phyloP scores from a whole-genome alignment of 2,329 filamentous ascomycete species.

The Ramularia endophylla region DNA sequence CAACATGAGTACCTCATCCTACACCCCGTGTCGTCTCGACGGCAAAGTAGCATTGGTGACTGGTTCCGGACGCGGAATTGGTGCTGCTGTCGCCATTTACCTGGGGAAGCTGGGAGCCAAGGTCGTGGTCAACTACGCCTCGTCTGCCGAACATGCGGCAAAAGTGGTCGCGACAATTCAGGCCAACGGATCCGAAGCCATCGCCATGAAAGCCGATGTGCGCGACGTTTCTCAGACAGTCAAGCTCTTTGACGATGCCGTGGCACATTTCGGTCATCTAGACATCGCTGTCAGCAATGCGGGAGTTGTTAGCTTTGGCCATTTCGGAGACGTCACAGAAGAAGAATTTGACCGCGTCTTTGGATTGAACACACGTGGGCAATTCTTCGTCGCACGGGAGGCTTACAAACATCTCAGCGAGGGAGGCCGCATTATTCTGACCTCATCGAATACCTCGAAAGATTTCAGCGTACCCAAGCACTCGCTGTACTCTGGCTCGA shows the following conservation, averaged over 20 bases:
- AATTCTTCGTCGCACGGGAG: conserved; percentile 57
- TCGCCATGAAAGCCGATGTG: conserved; percentile 61
- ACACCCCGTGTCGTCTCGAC: conserved; percentile 36
- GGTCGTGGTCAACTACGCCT: conserved; percentile 60
- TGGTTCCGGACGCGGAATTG: conserved; percentile 55
- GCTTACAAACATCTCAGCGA: conserved; percentile 48
- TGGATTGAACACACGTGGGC: conserved; percentile 56
- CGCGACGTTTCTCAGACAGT: conserved; percentile 56
- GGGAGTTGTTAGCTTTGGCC: conserved; percentile 47
- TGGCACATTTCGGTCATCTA: conserved; percentile 57
- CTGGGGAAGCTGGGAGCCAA: conserved; percentile 58
- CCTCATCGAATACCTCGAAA: conserved; percentile 49
- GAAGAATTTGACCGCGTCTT: conserved; percentile 55
- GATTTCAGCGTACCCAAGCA: conserved; percentile 45
- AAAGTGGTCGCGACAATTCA: conserved; percentile 60
- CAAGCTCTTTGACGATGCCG: conserved; percentile 55
- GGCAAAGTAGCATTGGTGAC: conserved; percentile 47
- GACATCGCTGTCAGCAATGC: conserved; percentile 64
- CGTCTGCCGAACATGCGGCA: conserved; percentile 56
- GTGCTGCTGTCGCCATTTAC: conserved; percentile 58
- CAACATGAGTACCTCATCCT: conserved; percentile 23
- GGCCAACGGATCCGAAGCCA: conserved; percentile 53
- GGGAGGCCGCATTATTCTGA: conserved; percentile 45
- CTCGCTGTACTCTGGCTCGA: conserved; percentile 50
- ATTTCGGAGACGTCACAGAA: conserved; percentile 49